Evolutionary conservation across 2,329 filamentous ascomycete genomes (phyloP), one percentile per base, ranked within the genome.

Genomic region (Coniochaeta pulveracea): DNA sequence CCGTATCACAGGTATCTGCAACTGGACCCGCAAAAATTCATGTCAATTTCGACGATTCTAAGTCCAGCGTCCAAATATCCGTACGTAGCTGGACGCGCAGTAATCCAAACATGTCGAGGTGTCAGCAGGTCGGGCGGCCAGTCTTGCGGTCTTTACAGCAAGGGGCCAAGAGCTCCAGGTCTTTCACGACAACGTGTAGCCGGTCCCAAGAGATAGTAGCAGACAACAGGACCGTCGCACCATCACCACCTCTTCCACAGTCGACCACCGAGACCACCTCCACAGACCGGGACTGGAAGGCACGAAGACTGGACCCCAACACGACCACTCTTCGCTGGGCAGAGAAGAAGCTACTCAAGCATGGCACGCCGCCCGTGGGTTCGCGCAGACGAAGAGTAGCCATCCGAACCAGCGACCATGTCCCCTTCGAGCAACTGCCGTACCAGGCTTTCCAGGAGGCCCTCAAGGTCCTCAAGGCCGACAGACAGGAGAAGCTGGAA

Each of bases 381-480:
- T 93, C 86, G 28, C 77, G 88, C 46, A 76, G 88, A 65, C 80
- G 88, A 41, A 80, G 89, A 52, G 73, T 76, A 18, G 82, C 82
- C 18, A 56, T 88, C 39, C 75, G 69, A 48, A 72, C 63, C 47
- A 71, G 63, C 23, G 60, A 69, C 40, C 71, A 80, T 47, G 63
- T 94, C 32, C 85, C 88, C 17, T 95, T 98, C 52, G 85, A 94
- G 63, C 82, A 89, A 53, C 65, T 98, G 44, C 91, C 91, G 12
- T 98, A 93, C 62, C 89, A 96, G 68, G 91, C 85, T 59, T 98
- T 96, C 64, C 91, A 98, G 60, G 88, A 95, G 62, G 91, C 91
- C 25, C 76, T 88, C 41, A 84, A 85, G 54, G 60, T 96, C 31
- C 64, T 98, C 36, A 69, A 76, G 34, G 74, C 73, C 35, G 91